Evolutionary conservation across 169 alveolate species (phyloP), one percentile per base, ranked within the genome.

Genomic region (Eimeria brunetti): DNA sequence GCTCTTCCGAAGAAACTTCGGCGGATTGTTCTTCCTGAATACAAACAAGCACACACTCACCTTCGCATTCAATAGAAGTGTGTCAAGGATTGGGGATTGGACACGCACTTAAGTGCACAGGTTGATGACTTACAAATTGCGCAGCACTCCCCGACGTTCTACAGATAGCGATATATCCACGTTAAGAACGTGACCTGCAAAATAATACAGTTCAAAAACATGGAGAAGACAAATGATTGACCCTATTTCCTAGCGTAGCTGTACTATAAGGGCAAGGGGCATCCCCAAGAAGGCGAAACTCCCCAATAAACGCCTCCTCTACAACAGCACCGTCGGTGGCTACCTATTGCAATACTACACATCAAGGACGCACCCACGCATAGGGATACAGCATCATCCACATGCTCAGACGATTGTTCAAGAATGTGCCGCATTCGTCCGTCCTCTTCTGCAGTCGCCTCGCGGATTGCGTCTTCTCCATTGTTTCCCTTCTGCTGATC

Each of bases 1-100:
- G 81, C 93, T 86, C 81, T 86, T 86, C 51, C 93, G 93, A 86
- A 86, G 71, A 84, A 86, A 86, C 44, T 22, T 64, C 24, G 93
- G 93, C 7, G 93, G 93, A n/a, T 86, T 86, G 18, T 20, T 86
- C 69, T n/a, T 62, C 81, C 93, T 86, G 83, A 64, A 33, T 9
- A 62, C 64, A 86, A 62, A 44, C 62, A 36, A 6, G 36, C 18
- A 22, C 33, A 16, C 67, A 78, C 11, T 2, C 7, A 11, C 22
- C 36, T 49, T 38, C 18, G 20, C 22, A 3, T 2, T 18, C 6
- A 3, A 8, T 4, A 30, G 53, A 20, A 24, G 38, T 6, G 2
- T 18, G 5, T 18, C 33, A 73, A 71, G 56, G 44, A 38, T 30
- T 38, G 27, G 6, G 53, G 51, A 73, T 33, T 38, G 18, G 56